A percentile compares a stretch with the other conserved stretches of the same genome.
Evolutionary conservation across 768 basidiomycete genomes (phyloP).

Genomic region (Leccinum variicolor): DNA sequence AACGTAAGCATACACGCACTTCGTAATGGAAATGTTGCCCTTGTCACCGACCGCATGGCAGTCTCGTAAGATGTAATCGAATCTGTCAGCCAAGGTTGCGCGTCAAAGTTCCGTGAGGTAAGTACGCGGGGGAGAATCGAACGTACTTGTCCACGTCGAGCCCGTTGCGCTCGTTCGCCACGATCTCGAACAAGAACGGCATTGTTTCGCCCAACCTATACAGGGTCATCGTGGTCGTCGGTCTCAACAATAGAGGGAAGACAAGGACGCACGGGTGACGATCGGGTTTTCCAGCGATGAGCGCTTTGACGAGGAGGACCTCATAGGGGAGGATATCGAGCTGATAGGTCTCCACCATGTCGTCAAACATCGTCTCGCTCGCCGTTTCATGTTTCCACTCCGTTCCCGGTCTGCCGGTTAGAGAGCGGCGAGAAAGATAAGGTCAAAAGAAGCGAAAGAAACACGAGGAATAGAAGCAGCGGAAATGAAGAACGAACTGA

Average conservation of each 20-base stretch:
- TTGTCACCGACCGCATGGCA: slow-evolving; percentile 66
- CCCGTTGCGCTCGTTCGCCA: slow-evolving; percentile 78
- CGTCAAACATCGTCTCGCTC: slow-evolving; percentile 81
- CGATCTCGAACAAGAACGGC: slow-evolving; percentile 77
- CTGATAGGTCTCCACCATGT: slow-evolving; percentile 54
- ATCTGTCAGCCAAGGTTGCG: slow-evolving; percentile 40
- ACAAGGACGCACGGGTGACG: slow-evolving; percentile 48
- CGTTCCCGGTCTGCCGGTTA: slow-evolving; percentile 37
- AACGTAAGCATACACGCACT: slow-evolving; percentile 27
- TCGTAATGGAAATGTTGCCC: slow-evolving; percentile 48
- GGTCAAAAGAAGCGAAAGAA: background rate
- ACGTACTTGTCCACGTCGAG: slow-evolving; percentile 82
- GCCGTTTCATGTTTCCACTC: slow-evolving; percentile 76
- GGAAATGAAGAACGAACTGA: slow-evolving; percentile 15
- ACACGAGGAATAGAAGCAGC: background rate
- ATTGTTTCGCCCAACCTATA: slow-evolving; percentile 46
- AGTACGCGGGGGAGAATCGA: background rate
- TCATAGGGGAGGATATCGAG: slow-evolving; percentile 50
- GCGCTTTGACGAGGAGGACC: slow-evolving; percentile 64
- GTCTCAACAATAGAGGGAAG: too few relatives aligned
- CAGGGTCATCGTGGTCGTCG: background rate
- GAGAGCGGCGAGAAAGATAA: background rate
- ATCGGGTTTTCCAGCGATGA: slow-evolving; percentile 61
- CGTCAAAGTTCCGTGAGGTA: background rate
- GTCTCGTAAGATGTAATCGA: slow-evolving; percentile 81